phyloP scores from a whole-genome alignment of 495 filamentous ascomycete species.

The Cercophora newfieldiana region DNA sequence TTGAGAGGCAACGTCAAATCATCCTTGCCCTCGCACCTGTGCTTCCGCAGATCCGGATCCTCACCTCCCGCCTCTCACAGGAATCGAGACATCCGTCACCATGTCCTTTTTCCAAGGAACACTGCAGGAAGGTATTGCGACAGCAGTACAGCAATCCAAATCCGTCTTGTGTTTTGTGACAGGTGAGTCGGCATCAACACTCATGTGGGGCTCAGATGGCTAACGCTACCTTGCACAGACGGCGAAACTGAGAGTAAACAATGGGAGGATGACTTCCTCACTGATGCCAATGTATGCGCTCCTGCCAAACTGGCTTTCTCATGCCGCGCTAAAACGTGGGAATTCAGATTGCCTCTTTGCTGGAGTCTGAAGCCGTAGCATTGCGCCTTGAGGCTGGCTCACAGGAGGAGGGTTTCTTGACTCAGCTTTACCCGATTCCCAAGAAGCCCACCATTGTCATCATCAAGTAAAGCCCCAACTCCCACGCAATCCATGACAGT shows the following conservation, averaged over 20 bases:
- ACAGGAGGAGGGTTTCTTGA: conserved; percentile 75
- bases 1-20: too few relatives aligned
- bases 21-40: too few relatives aligned
- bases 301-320: too few relatives aligned
- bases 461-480: conserved; percentile 58
- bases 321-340: too few relatives aligned
- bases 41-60: too few relatives aligned
- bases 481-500: neutral
- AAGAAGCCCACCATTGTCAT: conserved; percentile 74
- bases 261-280: conserved; percentile 79
- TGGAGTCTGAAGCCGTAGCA: conserved; percentile 61
- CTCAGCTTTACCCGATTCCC: conserved; percentile 74
- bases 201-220: neutral
- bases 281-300: conserved; percentile 54
- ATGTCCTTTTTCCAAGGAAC: conserved; percentile 77
- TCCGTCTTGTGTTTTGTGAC: conserved; percentile 52
- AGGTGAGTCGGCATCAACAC: conserved; percentile 32
- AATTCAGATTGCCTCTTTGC: conserved; percentile 43
- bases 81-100: conserved; percentile 12
- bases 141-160: conserved; percentile 63
- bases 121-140: conserved; percentile 73
- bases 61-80: conserved; percentile 33
- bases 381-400: conserved; percentile 69
- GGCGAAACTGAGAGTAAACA: conserved; percentile 59
- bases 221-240: conserved; percentile 46